Evolutionary conservation across 2,329 filamentous ascomycete species (phyloP).

Genomic region (Clonostachys rosea): DNA sequence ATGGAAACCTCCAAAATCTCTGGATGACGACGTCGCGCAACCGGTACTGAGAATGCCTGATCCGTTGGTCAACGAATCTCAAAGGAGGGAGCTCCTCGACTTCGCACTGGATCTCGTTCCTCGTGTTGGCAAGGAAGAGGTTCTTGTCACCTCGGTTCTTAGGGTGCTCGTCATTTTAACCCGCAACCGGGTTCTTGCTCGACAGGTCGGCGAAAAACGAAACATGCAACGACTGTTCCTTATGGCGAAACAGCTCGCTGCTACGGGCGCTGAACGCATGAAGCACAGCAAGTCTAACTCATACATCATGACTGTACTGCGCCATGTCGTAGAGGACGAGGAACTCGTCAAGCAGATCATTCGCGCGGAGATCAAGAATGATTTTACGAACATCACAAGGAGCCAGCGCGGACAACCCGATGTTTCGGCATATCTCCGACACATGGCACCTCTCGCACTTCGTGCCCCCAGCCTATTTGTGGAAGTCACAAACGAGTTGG

Average conservation of each 20-base stretch:
- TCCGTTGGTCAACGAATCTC: slow-evolving; percentile 50
- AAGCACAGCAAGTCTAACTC: slow-evolving; percentile 45
- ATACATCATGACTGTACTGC: slow-evolving; percentile 78
- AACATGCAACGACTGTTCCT: slow-evolving; percentile 88
- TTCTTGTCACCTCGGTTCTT: slow-evolving; percentile 76
- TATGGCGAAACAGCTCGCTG: slow-evolving; percentile 89
- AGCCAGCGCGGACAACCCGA: slow-evolving; percentile 56
- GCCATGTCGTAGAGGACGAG: slow-evolving; percentile 93
- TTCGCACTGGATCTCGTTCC: slow-evolving; percentile 80
- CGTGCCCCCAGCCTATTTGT: slow-evolving; percentile 84
- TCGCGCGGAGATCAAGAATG: slow-evolving; percentile 79
- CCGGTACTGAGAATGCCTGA: slow-evolving; percentile 57
- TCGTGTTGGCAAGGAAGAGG: slow-evolving; percentile 81
- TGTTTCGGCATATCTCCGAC: slow-evolving; percentile 67
- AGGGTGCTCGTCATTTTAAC: slow-evolving; percentile 87
- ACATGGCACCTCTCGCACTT: slow-evolving; percentile 74
- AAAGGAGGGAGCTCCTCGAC: slow-evolving; percentile 69
- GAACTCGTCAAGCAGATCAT: slow-evolving; percentile 88
- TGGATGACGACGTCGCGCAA: slow-evolving; percentile 42
- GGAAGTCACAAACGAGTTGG: slow-evolving; percentile 78
- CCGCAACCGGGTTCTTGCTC: slow-evolving; percentile 69
- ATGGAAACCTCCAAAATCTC: slow-evolving; percentile 57
- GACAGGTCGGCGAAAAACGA: slow-evolving; percentile 76
- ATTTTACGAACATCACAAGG: slow-evolving; percentile 56
- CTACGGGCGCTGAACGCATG: slow-evolving; percentile 71